These are phyloP conservation scores for Tulasnella sp. DNA, from an alignment of 768 basidiomycete genomes.

Conservation along the genomic window DNA sequence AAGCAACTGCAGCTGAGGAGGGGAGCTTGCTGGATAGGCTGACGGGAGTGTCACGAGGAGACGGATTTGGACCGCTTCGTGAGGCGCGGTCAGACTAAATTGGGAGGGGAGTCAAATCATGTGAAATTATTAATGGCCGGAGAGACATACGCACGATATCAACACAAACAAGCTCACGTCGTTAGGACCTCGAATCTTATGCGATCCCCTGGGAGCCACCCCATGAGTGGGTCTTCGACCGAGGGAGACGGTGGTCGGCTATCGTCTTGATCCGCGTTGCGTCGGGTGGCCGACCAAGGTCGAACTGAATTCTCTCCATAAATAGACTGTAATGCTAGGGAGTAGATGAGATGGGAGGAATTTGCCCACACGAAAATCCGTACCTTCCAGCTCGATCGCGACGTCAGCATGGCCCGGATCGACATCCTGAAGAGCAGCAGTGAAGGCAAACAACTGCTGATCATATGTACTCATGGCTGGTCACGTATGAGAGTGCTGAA, in stretches of 20 bases:
- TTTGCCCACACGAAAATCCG: no score
- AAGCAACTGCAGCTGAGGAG: conserved; percentile 83
- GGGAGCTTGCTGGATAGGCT: conserved; percentile 65
- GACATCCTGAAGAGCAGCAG: conserved; percentile 36
- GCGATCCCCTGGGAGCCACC: conserved; percentile 42
- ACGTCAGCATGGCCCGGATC: conserved; percentile 50
- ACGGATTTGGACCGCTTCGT: conserved; percentile 44
- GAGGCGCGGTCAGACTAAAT: conserved; percentile 55
- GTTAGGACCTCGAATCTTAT: conserved; percentile 69
- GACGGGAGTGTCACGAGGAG: conserved; percentile 52
- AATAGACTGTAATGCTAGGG: conserved; percentile 74
- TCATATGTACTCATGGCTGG: neutral
- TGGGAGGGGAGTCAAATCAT: conserved; percentile 10
- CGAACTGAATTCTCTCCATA: conserved; percentile 70
- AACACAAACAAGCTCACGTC: conserved; percentile 54
- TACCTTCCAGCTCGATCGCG: conserved; percentile 55
- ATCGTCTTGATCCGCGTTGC: conserved; percentile 21
- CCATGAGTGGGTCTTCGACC: conserved; percentile 38
- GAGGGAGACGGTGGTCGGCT: conserved; percentile 43
- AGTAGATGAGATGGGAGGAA: neutral
- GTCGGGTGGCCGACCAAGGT: conserved; percentile 50
- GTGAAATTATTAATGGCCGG: conserved; percentile 51
- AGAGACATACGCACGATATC: conserved; percentile 13
- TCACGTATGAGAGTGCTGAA: neutral
- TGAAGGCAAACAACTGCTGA: conserved; percentile 31